These are phyloP conservation scores for Pseudisothecium myosuroides DNA, from an alignment of 225 moss, liverwort and hornwort genomes.

Conservation along the genomic window DNA sequence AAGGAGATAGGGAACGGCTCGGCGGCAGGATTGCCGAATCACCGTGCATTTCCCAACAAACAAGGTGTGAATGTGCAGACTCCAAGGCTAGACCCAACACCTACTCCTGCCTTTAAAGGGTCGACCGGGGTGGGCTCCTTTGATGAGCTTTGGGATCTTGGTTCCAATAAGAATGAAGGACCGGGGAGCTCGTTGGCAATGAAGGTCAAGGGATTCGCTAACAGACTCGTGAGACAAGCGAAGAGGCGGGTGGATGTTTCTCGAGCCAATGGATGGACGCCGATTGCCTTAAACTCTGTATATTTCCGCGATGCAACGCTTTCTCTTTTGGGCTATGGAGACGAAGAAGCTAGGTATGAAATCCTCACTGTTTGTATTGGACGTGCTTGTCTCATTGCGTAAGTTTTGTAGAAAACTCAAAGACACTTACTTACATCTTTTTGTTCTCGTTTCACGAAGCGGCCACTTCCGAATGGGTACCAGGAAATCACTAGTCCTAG, in stretches of 20 bases:
- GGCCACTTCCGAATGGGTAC: not conserved
- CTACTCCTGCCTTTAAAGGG: not conserved
- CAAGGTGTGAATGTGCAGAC: constrained; percentile 17
- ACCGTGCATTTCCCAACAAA: constrained; percentile 10
- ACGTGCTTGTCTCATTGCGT: not conserved
- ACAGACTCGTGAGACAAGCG: constrained; percentile 51
- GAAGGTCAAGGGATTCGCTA: constrained; percentile 32
- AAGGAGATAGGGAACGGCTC: constrained; percentile 9
- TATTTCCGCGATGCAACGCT: constrained; percentile 86
- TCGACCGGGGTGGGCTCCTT: constrained; percentile 11
- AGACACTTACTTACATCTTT: not conserved
- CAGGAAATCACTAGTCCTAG: not conserved
- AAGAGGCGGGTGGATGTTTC: constrained; percentile 47
- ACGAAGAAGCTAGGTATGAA: constrained; percentile 88
- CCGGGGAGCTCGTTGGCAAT: constrained; percentile 23
- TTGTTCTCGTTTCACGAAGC: not conserved
- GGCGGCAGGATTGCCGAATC: constrained; percentile 9
- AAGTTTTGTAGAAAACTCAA: not conserved
- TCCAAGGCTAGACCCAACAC: constrained; percentile 12
- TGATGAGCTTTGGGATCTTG: constrained; percentile 37
- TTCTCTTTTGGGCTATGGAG: constrained; percentile 91
- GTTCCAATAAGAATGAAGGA: constrained; percentile 14
- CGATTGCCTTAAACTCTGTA: constrained; percentile 77
- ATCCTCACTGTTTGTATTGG: not conserved
- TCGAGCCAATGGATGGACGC: constrained; percentile 57